Base-by-base conservation (phyloP, 805 yeast species). In the Groenewaldozyma salmanticensis region DNA sequence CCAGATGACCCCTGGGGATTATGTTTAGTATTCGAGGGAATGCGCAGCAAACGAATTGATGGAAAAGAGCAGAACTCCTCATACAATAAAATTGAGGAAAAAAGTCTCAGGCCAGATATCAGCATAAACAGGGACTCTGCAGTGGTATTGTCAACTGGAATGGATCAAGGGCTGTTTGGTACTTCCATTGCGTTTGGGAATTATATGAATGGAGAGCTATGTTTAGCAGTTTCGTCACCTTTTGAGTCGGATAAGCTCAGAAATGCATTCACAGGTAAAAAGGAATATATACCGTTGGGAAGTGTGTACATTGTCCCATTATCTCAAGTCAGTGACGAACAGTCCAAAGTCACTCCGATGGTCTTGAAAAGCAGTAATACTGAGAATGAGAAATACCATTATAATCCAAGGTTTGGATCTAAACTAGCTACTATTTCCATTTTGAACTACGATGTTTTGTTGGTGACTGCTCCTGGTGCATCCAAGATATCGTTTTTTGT, bases 151-250 rank as follows among this genome's bases (percentile, higher is more conserved):
- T 29, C 47, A 1, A 40, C 53, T 1, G 42, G 44, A 2, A 43
- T 45, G 22, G 42, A 52, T 4, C 58, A 58, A 11, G 65, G 69
- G 0, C 61, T 65, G 17, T 76, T 77, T 55, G 83, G 81, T 0
- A 50, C 65, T 1, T 58, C 67, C 4, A 36, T 75, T 2, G 58
- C 63, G 1, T 37, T 65, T 2, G 77, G 78, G 0, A 54, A 62
- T n/a, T 71, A 67, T 43, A 49, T 65, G 5, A 55, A 57, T 11
- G 58, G 55, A 4, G 57, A 59, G 21, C 59, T 61, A 0, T 65
- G 72, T 9, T 35, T 75, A 4, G 80, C 78, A 0, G 62, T 76
- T 1, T 68, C 77, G 1, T 68, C 81, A 1, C 74, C 73, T 2
- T 62, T 55, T 42, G 78, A 74, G 42, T 34, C 42, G 6, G 29